Percentiles rank a stretch among this genome's conserved stretches.
phyloP scores from a whole-genome alignment of 257 asterid genomes.

The Fraxinus cuspidata region DNA sequence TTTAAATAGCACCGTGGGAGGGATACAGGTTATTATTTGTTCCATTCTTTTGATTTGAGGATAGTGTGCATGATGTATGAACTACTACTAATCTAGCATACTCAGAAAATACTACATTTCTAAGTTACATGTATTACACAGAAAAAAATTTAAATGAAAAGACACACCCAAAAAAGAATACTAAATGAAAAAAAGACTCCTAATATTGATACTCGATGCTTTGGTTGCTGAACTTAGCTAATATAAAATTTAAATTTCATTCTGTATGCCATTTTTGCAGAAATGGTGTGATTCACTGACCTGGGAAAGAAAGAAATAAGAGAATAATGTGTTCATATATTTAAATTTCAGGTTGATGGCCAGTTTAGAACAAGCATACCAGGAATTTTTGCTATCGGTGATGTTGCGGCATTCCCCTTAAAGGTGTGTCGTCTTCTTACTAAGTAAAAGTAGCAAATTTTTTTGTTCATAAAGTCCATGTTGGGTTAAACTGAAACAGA shows the following conservation, averaged over 20 bases:
- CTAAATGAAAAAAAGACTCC: neutral
- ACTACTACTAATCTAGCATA: slow-evolving; percentile 13
- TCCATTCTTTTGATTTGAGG: slow-evolving; percentile 4
- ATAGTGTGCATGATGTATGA: neutral
- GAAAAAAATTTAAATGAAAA: no score
- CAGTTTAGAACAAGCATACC: slow-evolving; percentile 80
- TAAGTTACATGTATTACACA: no score
- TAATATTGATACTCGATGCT: neutral
- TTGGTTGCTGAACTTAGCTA: neutral
- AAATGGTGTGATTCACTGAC: neutral
- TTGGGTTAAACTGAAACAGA: slow-evolving; percentile 50
- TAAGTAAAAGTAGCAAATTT: slow-evolving; percentile 3
- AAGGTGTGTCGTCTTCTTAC: slow-evolving; percentile 53
- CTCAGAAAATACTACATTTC: neutral
- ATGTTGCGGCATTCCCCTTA: slow-evolving; percentile 93
- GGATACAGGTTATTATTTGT: slow-evolving; percentile 63
- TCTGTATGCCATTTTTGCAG: neutral
- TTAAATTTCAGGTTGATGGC: slow-evolving; percentile 79
- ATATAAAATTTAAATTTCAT: neutral
- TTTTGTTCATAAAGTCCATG: slow-evolving; percentile 5
- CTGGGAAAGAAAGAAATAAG: neutral
- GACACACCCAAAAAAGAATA: no score
- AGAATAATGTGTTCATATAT: slow-evolving; percentile 11
- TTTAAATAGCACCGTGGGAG: slow-evolving; percentile 70
- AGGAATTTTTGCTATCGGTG: slow-evolving; percentile 93